Percentiles rank a stretch among this genome's conserved stretches.
Evolutionary conservation across 2,329 filamentous ascomycete species (phyloP).

Genomic region (Pestalotiopsis sp.): DNA sequence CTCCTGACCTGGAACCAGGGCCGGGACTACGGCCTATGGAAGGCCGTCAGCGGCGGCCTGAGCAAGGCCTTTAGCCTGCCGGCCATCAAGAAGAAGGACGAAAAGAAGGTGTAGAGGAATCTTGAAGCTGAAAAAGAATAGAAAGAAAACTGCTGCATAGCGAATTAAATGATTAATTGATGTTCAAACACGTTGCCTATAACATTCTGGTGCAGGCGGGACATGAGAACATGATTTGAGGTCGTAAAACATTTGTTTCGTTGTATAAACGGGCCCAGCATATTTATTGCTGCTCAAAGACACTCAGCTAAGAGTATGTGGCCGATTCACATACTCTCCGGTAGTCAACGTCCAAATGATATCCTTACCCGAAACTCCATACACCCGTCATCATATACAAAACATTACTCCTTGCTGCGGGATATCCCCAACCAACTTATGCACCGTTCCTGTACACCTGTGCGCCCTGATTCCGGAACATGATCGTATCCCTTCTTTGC

Average conservation of each 20-base stretch:
- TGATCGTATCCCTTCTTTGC: conserved; percentile 84
- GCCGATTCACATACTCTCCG: background rate
- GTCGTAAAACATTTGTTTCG: background rate
- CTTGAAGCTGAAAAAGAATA: background rate
- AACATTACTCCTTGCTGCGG: background rate
- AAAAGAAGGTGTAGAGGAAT: conserved; percentile 26
- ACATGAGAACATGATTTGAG: background rate
- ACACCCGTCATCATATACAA: conserved; percentile 12
- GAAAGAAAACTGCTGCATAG: background rate
- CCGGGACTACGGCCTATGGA: conserved; percentile 62
- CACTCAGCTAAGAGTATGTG: background rate
- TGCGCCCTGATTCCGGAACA: conserved; percentile 75
- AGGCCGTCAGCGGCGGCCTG: conserved; percentile 64
- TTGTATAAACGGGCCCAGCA: background rate
- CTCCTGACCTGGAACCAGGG: conserved; percentile 78
- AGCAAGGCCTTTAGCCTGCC: conserved; percentile 69
- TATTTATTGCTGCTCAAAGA: background rate
- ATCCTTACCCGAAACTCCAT: conserved; percentile 12
- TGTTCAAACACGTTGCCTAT: too few species aligned
- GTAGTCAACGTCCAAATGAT: background rate
- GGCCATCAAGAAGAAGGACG: conserved; percentile 62
- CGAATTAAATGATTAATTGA: background rate
- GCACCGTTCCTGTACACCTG: conserved; percentile 76
- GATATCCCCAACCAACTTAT: conserved; percentile 35
- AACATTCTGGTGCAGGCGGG: background rate